Evolutionary conservation across 352 stramenopile species (phyloP).

Genomic region (Globisporangium mamillatum): DNA sequence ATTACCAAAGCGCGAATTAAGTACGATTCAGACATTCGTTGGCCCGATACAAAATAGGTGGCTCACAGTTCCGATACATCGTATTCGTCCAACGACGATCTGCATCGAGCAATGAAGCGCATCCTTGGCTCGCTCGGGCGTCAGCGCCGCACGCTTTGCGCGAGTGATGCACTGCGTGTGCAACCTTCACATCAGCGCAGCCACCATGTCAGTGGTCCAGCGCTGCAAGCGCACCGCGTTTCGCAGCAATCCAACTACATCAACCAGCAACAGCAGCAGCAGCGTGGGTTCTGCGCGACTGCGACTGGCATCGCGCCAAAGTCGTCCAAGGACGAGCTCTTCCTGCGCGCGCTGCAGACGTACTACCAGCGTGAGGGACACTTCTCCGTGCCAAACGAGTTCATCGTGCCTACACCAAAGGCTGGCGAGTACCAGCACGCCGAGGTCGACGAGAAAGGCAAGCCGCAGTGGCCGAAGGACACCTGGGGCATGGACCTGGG

Average conservation of each 20-base stretch:
- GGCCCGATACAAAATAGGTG: constrained; percentile 13
- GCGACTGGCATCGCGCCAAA: constrained; percentile 19
- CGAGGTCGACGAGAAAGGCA: constrained; percentile 7
- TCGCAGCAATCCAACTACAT: not conserved
- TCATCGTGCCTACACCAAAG: constrained; percentile 36
- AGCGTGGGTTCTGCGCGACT: not conserved
- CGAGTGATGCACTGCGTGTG: not conserved
- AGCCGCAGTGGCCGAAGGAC: constrained; percentile 45
- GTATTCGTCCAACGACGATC: not conserved
- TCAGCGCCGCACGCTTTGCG: not conserved
- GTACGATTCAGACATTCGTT: constrained; percentile 3
- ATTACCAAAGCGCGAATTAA: not conserved
- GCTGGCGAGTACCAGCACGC: not conserved
- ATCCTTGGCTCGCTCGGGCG: constrained; percentile 1
- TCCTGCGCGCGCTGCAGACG: constrained; percentile 46
- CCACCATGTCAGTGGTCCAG: not conserved
- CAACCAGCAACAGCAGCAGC: constrained; percentile 1
- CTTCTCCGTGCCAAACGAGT: constrained; percentile 64
- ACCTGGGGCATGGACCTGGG: constrained; percentile 51
- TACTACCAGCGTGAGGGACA: constrained; percentile 61
- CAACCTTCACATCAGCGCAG: not conserved
- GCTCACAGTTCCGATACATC: constrained; percentile 2
- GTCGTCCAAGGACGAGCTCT: constrained; percentile 43
- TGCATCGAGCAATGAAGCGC: constrained; percentile 7
- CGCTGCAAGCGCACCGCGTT: not conserved